Evolutionary conservation across 345 rosid species (phyloP).

Genomic region (Salix viminalis): DNA sequence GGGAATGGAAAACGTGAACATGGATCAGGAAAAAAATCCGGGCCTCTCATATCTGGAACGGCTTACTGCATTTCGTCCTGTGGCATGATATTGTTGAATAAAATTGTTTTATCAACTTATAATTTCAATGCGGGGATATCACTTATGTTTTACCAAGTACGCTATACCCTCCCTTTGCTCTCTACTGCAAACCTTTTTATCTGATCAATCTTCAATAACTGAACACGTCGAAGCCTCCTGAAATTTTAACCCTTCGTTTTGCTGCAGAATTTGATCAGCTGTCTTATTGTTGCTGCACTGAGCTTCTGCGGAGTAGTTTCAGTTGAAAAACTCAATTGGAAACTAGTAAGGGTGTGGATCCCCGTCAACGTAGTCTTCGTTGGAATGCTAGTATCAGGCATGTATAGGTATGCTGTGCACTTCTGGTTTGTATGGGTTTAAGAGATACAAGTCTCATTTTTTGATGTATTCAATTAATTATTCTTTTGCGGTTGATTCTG

Average conservation of each 20-base stretch:
- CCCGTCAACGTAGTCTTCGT: constrained; percentile 90
- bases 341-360: constrained; percentile 70
- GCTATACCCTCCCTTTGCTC: not conserved
- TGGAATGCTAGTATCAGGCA: constrained; percentile 91
- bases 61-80: constrained; percentile 93
- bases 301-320: constrained; percentile 52
- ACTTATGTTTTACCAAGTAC: constrained; percentile 87
- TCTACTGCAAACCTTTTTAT: not conserved
- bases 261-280: constrained; percentile 75
- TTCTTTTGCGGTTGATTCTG: constrained; percentile 8
- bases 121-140: constrained; percentile 77
- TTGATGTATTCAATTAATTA: not conserved
- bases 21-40: constrained; percentile 43
- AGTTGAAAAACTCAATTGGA: constrained; percentile 81
- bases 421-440: not conserved
- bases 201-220: too few species aligned
- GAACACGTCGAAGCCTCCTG: not conserved
- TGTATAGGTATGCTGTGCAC: constrained; percentile 59
- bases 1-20: constrained; percentile 45
- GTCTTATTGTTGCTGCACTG: constrained; percentile 55
- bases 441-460: not conserved
- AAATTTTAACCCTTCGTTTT: not conserved
- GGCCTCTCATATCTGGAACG: constrained; percentile 75
- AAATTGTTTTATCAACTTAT: constrained; percentile 70
- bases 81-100: constrained; percentile 84